Percentiles rank a stretch among this genome's conserved stretches.
Conservation (phyloP, 345 rosid species). For the Gossypium herbaceum region DNA sequence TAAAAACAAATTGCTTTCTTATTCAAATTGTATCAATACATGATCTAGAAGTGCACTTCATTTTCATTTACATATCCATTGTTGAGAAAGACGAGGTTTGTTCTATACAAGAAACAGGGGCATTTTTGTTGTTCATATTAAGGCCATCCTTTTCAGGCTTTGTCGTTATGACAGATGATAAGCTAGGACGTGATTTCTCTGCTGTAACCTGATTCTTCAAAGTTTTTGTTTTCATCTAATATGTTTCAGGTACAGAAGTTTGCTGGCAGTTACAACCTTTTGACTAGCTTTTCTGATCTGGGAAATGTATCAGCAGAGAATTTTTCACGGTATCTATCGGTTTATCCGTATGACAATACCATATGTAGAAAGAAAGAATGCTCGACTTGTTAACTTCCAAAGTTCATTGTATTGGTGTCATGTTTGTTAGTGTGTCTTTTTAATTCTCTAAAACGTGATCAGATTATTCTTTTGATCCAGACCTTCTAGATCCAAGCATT, state of each 20-base stretch:
- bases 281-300: not conserved
- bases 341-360: not conserved
- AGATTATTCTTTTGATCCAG: not conserved
- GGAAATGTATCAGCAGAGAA: not conserved
- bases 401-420: not conserved
- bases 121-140: not conserved
- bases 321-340: not conserved
- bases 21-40: not conserved
- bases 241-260: not conserved
- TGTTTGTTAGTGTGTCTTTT: not conserved
- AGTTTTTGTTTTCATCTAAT: not conserved
- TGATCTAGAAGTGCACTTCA: not conserved
- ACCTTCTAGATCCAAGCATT: not conserved
- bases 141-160: not conserved
- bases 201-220: not conserved
- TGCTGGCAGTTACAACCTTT: not conserved
- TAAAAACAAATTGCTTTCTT: not conserved
- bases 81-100: not conserved
- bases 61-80: not conserved
- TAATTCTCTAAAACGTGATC: not conserved
- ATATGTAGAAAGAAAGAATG: not conserved
- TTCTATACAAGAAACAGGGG: not conserved
- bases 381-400: not conserved
- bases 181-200: conserved; percentile 1
- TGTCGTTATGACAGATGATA: conserved; percentile 33